Base-by-base conservation (phyloP, 768 basidiomycete species). In the Pleurotus platypus region DNA sequence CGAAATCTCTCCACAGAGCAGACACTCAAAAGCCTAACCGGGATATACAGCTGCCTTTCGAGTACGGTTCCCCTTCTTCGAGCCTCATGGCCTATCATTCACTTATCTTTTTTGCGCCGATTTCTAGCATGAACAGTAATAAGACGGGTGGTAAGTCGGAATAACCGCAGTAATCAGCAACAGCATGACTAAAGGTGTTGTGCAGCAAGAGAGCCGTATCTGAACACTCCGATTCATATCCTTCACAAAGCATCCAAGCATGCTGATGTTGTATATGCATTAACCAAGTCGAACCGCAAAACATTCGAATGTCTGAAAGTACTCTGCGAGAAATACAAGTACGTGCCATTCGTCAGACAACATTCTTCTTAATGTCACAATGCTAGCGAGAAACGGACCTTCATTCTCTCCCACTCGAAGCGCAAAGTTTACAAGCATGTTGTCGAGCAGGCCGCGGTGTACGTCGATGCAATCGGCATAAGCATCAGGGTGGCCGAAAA, bases 301-400 rank as follows among this genome's bases (percentile, higher is more conserved):
- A 53, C 51, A 20, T 53, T 53, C 38, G 51, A 53, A 30, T 53
- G 51, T 37, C 38, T 53, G 15, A 53, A 42, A 26, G 39, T 40
- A 13, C 42, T 53, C 38, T 53, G 51, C 39, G 51, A 53, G 39
- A 53, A 39, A 40, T 53, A 53, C 51, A 53, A 24, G 51, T 40
- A 53, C 11, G 46, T n/a, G n/a, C 42, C 5, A 43, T n/a, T n/a
- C 9, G 42, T 20, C 15, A n/a, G 42, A 43, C 3, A n/a, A 8
- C 20, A 43, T 6, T n/a, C 42, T 11, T 15, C 15, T 1, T n/a
- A 9, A 43, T 43, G 13, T n/a, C 5, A 43, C 20, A 2, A 11
- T 43, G 5, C n/a, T 43, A 43, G 42, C 5, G 42, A 43, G 42
- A 43, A 43, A 43, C 42, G 42, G 5, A 43, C 42, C 42, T 43